Evolutionary conservation across 371 early-diverging fungal species (phyloP), one percentile per base, ranked within the genome.

Genomic region (Homolaphlyctis polyrhiza): DNA sequence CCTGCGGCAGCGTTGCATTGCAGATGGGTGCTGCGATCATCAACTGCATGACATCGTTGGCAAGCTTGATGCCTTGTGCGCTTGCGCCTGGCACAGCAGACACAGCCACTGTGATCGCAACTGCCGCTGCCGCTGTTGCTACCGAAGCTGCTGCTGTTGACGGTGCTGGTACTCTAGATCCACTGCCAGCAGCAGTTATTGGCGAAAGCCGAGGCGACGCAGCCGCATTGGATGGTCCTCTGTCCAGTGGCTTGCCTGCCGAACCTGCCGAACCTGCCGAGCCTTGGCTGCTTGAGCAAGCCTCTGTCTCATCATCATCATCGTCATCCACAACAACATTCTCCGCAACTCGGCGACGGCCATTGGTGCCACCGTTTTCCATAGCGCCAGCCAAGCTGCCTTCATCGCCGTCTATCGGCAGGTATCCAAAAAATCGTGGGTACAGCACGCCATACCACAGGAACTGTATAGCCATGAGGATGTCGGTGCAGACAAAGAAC

Each of bases 401-500:
- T 16, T 23, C 25, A 54, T 21, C 16, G 55, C 33, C 14, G 21
- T 21, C 28, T 13, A 13, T 54, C 58, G 23, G 23, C 58, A 25
- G 35, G 18, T 33, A 28, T 36, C 35, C 39, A n/a, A 6, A 29
- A 62, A 61, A 58, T 1, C n/a, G 23, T 6, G n/a, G 18, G 57
- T 59, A 49, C 21, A 68, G 36, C 27, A 32, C 49, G 6, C 43
- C 50, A 21, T 51, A 79, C 61, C 67, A 71, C 8, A 71, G 1
- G 51, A 66, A 76, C 57, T 79, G 79, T 23, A 49, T 21, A 35
- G 71, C 54, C 36, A 73, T 66, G 3, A 65, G 50, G 28, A 72
- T 23, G 64, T 75, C 75, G 32, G 71, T 65, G 25, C 63, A 23
- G 16, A 72, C 60, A 66, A 75, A 79, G 64, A 69, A 72, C 23